Evolutionary conservation across 805 yeast species (phyloP).

Genomic region (Teunomyces barrocoloradensis): DNA sequence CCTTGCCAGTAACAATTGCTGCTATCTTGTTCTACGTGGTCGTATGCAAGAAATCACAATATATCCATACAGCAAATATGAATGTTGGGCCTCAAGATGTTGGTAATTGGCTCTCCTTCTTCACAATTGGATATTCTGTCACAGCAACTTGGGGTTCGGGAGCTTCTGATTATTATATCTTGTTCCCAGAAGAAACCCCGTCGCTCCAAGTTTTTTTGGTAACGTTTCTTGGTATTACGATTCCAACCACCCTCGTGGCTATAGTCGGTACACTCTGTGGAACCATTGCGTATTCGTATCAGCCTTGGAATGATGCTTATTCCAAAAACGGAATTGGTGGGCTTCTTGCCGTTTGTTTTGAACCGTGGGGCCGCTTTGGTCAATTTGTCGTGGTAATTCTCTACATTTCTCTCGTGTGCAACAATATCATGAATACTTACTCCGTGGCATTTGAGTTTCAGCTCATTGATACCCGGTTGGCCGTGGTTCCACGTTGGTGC

Average conservation of each 20-base stretch:
- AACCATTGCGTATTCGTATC: slow-evolving; percentile 56
- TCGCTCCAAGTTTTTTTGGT: slow-evolving; percentile 23
- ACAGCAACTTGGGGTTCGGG: slow-evolving; percentile 37
- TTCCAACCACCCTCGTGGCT: slow-evolving; percentile 75
- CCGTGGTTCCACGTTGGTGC: slow-evolving; percentile 73
- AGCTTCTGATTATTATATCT: slow-evolving; percentile 33
- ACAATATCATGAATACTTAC: slow-evolving; percentile 77
- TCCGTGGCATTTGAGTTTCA: slow-evolving; percentile 82
- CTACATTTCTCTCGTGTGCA: slow-evolving; percentile 73
- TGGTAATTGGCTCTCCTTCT: slow-evolving; percentile 36
- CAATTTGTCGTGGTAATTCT: slow-evolving; percentile 69
- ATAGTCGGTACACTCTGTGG: slow-evolving; percentile 70
- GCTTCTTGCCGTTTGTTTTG: slow-evolving; percentile 58
- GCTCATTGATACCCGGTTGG: slow-evolving; percentile 51
- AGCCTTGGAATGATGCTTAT: slow-evolving; percentile 59
- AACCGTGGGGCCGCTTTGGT: slow-evolving; percentile 76
- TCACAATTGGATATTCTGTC: slow-evolving; percentile 34
- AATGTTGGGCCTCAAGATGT: slow-evolving; percentile 9
- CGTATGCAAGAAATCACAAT: slow-evolving; percentile 21
- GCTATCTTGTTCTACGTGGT: slow-evolving; percentile 30
- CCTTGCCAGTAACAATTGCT: slow-evolving; percentile 30
- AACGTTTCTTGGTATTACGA: slow-evolving; percentile 23
- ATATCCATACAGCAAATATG: slow-evolving; percentile 17
- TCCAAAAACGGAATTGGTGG: slow-evolving; percentile 71
- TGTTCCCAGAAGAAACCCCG: slow-evolving; percentile 30